These are phyloP conservation scores for Ophiostoma populinum DNA, from an alignment of 2,329 filamentous ascomycete genomes.

Conservation along the genomic window DNA sequence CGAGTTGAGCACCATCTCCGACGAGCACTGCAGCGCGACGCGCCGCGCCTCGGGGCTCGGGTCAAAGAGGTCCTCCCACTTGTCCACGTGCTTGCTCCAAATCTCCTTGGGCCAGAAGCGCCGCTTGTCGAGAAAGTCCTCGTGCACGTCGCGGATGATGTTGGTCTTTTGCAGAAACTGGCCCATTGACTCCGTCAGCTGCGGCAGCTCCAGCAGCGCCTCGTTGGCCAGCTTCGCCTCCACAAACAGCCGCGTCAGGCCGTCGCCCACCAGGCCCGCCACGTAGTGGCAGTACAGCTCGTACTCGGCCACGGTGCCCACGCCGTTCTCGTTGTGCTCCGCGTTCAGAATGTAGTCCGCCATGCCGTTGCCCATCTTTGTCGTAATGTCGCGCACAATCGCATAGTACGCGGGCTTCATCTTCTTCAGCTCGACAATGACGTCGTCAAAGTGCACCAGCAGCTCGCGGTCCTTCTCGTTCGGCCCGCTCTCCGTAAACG, in stretches of 20 bases:
- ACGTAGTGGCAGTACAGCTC: conserved; percentile 97
- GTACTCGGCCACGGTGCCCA: conserved; percentile 75
- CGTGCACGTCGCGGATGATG: conserved; percentile 88
- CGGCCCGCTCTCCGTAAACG: conserved; percentile 65
- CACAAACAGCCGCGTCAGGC: conserved; percentile 78
- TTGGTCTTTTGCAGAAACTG: conserved; percentile 97
- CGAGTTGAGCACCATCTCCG: conserved; percentile 87
- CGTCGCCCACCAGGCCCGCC: conserved; percentile 93
- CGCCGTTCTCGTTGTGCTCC: conserved; percentile 61
- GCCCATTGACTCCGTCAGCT: conserved; percentile 88
- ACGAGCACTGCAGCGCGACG: conserved; percentile 67
- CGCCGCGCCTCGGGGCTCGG: conserved; percentile 47
- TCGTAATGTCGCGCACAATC: conserved; percentile 84
- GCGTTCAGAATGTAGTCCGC: conserved; percentile 82
- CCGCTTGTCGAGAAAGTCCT: conserved; percentile 74
- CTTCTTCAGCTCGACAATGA: conserved; percentile 74
- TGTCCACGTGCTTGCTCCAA: conserved; percentile 86
- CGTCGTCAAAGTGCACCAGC: conserved; percentile 77
- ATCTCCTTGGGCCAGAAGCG: conserved; percentile 93
- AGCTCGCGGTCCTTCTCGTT: conserved; percentile 91
- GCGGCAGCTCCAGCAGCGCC: conserved; percentile 57
- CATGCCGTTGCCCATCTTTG: conserved; percentile 97
- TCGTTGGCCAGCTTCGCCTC: conserved; percentile 75
- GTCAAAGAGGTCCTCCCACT: conserved; percentile 81
- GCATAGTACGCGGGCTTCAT: conserved; percentile 68